Percentiles rank a stretch among this genome's conserved stretches.
Evolutionary conservation across 139 green algal species (phyloP).

Genomic region (Ettlia oleoabundans): DNA sequence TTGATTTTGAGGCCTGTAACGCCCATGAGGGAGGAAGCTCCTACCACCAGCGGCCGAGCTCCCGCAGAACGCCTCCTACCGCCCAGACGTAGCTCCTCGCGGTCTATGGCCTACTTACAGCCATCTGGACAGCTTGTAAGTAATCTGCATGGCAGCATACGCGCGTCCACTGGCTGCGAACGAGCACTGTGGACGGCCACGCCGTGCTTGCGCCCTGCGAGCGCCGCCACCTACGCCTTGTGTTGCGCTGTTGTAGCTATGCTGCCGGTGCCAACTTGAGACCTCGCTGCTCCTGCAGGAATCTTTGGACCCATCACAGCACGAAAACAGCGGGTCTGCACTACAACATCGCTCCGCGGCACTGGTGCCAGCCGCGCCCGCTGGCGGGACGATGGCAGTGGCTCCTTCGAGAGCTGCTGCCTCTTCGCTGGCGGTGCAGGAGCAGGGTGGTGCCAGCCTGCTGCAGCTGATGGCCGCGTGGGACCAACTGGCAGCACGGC

Average conservation of each 20-base stretch:
- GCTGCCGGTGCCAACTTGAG: too few relatives aligned
- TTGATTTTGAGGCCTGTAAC: background rate
- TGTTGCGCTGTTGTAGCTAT: background rate
- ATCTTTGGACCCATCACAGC: background rate
- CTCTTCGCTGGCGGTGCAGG: background rate
- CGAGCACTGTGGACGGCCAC: background rate
- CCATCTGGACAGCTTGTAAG: background rate
- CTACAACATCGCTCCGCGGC: background rate
- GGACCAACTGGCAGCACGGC: slow-evolving; percentile 40
- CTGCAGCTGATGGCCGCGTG: slow-evolving; percentile 38
- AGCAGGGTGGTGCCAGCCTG: slow-evolving; percentile 3
- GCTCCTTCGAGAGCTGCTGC: background rate
- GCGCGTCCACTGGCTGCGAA: background rate
- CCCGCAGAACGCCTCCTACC: background rate
- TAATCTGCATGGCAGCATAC: background rate
- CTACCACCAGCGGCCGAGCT: background rate
- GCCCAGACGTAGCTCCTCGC: background rate
- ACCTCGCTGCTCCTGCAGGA: background rate
- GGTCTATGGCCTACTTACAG: background rate
- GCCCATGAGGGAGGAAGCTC: background rate
- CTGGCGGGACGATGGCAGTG: background rate
- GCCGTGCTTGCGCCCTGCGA: background rate
- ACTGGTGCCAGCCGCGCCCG: background rate
- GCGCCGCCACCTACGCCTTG: background rate
- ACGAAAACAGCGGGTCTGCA: background rate